These are phyloP conservation scores for Sarocladiaceae sp. DNA, from an alignment of 2,329 filamentous ascomycete species.

Conservation along the genomic window DNA sequence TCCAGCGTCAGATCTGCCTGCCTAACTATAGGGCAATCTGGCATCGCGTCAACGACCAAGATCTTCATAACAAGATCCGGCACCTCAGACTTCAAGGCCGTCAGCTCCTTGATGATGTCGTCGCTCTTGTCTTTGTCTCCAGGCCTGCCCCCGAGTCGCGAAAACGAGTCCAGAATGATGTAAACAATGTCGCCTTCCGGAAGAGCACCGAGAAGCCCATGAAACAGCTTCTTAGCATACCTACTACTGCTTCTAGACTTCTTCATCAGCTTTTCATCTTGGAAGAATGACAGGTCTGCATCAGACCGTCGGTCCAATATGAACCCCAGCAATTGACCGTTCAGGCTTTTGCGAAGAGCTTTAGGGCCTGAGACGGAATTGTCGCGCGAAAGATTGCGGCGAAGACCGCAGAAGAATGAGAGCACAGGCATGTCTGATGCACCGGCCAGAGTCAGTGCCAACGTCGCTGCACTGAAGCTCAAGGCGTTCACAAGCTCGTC, in stretches of 20 bases:
- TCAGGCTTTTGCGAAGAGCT: neutral
- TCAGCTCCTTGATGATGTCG: neutral
- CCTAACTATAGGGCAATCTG: neutral
- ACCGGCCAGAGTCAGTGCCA: neutral
- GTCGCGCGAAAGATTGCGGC: neutral
- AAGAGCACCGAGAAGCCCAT: neutral
- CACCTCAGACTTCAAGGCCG: neutral
- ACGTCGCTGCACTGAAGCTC: neutral
- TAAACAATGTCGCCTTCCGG: neutral
- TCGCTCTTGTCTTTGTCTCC: neutral
- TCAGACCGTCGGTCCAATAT: neutral
- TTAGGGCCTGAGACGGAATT: neutral
- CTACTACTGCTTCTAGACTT: neutral
- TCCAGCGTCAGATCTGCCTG: neutral
- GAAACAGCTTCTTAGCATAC: neutral
- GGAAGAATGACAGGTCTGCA: neutral
- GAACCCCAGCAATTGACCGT: neutral
- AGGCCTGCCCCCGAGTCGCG: neutral
- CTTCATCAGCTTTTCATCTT: neutral
- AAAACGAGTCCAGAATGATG: neutral
- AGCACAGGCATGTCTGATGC: neutral
- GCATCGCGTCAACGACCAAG: neutral
- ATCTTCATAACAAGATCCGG: neutral
- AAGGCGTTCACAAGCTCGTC: neutral
- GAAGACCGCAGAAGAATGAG: neutral